Evolutionary conservation across 2,329 filamentous ascomycete genomes (phyloP), one percentile per base, ranked within the genome.

Genomic region (Trichoderma koningiopsis): DNA sequence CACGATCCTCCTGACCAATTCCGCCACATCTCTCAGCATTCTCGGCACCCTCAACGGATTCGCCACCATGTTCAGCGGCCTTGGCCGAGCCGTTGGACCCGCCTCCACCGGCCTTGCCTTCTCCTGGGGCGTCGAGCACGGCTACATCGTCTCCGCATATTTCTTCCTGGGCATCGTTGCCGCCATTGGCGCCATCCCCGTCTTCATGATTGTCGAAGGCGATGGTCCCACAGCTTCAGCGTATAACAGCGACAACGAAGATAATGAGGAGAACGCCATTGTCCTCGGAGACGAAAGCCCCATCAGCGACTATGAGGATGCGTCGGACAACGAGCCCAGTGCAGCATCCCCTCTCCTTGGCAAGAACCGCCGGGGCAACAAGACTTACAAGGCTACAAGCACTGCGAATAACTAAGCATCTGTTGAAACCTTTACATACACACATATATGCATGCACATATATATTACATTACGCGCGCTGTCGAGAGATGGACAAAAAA

Each of bases 41-140:
- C 86, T 98, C 5, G 94, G 94, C 1, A 97, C 94, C 0, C 82
- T 98, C 68, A 98, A 98, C 76, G 96, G 95, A 3, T 89, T 97
- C 71, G 94, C 93, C 0, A 97, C 94, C 0, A 92, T 91, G 68
- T 88, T 94, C 40, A 91, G 90, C 72, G 94, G 92, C 0, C 79
- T 97, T 5, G 95, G 94, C 1, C 84, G 94, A 60, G 94, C 93
- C 0, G 75, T 86, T 0, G 96, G 96, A 0, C 95, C 96, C 0
- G 92, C 92, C 0, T 79, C 91, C 40, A 86, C 89, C 0, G 95
- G 95, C 0, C 81, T 84, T 1, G 83, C 89, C 0, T 97, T 97
- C 76, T 91, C 89, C 0, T 88, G 87, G 81, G 95, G 95, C 0
- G 88, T 93, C 0, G 87, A 91, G 74, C 82, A 85, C 35, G 92